Conservation (phyloP, 78 protist genomes). For the Cavenderia fasciculata region DNA sequence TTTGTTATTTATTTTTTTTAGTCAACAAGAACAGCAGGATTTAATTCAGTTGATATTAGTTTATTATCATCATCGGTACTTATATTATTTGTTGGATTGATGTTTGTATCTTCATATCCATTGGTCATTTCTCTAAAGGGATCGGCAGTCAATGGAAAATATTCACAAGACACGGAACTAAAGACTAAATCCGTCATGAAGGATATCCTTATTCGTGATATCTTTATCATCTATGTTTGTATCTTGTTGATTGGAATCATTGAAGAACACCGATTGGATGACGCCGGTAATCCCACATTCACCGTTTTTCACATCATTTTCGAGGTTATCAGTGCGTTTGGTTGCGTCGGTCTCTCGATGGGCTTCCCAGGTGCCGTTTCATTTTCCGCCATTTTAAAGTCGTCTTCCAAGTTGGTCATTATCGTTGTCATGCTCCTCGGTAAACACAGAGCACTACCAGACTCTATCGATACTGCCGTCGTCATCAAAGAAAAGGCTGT, state of each 20-base stretch:
- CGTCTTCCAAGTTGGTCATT: conserved; percentile 5
- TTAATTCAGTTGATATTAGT: conserved; percentile 61
- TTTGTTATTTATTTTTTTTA: background rate
- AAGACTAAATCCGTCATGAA: conserved; percentile 39
- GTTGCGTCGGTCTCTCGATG: conserved; percentile 64
- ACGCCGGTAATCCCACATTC: background rate
- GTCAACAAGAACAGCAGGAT: conserved; percentile 80
- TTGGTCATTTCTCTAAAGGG: conserved; percentile 36
- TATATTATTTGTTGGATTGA: conserved; percentile 44
- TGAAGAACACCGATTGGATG: conserved; percentile 22
- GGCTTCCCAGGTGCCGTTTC: background rate
- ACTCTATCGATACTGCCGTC: conserved; percentile 35
- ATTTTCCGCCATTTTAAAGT: background rate
- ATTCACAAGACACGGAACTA: background rate
- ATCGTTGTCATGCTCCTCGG: conserved; percentile 65
- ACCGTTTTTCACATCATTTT: conserved; percentile 50
- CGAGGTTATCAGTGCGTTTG: conserved; percentile 76
- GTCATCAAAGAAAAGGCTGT: conserved; percentile 7
- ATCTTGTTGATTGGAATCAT: conserved; percentile 33
- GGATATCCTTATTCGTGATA: conserved; percentile 67
- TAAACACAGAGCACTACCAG: conserved; percentile 63
- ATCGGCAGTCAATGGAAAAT: conserved; percentile 57
- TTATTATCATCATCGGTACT: conserved; percentile 35
- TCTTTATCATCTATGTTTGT: conserved; percentile 23
- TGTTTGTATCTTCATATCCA: conserved; percentile 79